phyloP scores from a whole-genome alignment of 139 green algal species.

The Diplosphaera chodatii region DNA sequence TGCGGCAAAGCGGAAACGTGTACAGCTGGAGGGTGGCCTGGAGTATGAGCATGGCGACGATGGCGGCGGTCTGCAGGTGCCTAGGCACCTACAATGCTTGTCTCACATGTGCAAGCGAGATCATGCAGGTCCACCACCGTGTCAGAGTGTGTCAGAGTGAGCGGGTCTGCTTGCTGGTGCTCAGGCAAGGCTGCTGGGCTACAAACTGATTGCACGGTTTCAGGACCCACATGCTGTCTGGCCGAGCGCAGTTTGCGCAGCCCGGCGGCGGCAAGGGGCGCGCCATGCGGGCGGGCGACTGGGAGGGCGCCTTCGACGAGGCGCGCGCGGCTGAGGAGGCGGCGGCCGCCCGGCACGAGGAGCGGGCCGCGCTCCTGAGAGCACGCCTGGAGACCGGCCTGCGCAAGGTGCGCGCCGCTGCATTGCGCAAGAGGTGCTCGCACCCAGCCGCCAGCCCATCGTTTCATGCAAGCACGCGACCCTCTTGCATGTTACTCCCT shows the following conservation, averaged over 20 bases:
- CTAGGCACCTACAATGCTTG: too few species aligned
- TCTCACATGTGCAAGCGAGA: not conserved
- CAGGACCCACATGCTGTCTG: too few species aligned
- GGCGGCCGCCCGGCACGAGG: conserved; percentile 1
- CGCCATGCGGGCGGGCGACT: not conserved
- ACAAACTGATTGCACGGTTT: too few species aligned
- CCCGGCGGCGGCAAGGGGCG: not conserved
- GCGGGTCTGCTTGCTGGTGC: too few species aligned
- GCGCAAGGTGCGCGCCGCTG: conserved; percentile 11
- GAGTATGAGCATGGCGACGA: not conserved
- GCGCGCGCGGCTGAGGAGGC: not conserved
- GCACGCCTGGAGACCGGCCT: conserved; percentile 32
- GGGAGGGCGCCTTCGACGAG: conserved; percentile 11
- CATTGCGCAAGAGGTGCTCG: too few species aligned
- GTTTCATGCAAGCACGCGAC: too few species aligned
- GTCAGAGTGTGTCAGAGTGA: too few species aligned
- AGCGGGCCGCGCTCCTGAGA: conserved; percentile 16
- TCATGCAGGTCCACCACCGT: too few species aligned
- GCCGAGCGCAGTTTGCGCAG: too few species aligned
- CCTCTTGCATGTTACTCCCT: too few species aligned
- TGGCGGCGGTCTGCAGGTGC: not conserved
- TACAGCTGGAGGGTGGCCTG: not conserved
- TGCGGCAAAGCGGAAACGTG: not conserved
- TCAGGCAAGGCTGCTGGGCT: too few species aligned
- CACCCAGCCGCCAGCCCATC: too few species aligned